Percentiles rank a stretch among this genome's conserved stretches.
phyloP scores from a whole-genome alignment of 192 early-diverging fungal genomes.

The Haplosporangium gracile region DNA sequence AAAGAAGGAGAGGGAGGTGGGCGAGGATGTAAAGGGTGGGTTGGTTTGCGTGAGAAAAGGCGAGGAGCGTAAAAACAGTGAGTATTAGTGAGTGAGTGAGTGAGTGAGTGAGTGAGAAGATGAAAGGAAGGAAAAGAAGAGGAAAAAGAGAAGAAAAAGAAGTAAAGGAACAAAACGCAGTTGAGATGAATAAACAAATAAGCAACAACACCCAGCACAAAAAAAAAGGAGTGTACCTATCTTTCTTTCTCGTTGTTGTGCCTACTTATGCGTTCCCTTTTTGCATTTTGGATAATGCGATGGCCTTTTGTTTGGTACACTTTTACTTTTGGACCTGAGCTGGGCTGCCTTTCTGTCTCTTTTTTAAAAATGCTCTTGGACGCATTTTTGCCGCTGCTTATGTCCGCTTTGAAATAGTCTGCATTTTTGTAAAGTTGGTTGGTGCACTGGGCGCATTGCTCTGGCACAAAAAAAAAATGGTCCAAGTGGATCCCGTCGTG shows the following conservation, averaged over 20 bases:
- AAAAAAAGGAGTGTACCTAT: background rate
- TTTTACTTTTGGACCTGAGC: background rate
- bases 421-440: background rate
- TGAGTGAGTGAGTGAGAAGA: background rate
- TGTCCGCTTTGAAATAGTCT: background rate
- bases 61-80: background rate
- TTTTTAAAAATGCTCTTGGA: slow-evolving; percentile 13
- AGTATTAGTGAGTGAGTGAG: background rate
- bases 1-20: background rate
- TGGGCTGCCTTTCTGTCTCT: slow-evolving; percentile 9
- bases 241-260: background rate
- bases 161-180: slow-evolving; percentile 2
- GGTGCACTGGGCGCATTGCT: background rate
- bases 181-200: background rate
- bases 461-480: background rate
- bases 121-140: background rate
- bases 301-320: background rate
- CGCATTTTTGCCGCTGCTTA: background rate
- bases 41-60: slow-evolving; percentile 8
- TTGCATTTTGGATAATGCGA: background rate
- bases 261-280: background rate
- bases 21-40: background rate
- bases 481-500: background rate
- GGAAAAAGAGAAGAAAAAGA: background rate
- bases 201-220: background rate